Evolutionary conservation across 495 filamentous ascomycete species (phyloP).

Genomic region (Copromyces sp.): DNA sequence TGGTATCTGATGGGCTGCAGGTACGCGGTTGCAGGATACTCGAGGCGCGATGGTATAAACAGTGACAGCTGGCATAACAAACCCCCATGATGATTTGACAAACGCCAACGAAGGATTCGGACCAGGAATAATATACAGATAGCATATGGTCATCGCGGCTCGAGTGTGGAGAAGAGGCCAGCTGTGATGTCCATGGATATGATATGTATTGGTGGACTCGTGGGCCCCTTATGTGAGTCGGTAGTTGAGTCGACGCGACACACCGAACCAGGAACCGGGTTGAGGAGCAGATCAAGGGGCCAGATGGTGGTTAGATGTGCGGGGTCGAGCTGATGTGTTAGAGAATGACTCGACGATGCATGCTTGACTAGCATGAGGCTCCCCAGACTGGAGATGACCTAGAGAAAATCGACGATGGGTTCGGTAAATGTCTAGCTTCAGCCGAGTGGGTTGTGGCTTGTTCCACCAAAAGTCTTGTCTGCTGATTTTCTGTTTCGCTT

Average conservation of each 20-base stretch:
- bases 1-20: background rate
- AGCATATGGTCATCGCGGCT: background rate
- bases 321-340: background rate
- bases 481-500: background rate
- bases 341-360: background rate
- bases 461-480: background rate
- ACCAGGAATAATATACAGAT: background rate
- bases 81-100: background rate
- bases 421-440: background rate
- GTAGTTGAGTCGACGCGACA: background rate
- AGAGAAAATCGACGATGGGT: background rate
- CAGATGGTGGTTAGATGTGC: background rate
- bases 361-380: background rate
- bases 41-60: background rate
- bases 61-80: background rate
- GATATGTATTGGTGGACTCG: background rate
- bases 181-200: background rate
- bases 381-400: background rate
- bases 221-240: background rate
- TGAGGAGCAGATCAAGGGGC: background rate
- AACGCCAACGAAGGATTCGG: background rate
- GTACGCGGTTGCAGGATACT: background rate
- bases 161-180: background rate
- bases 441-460: background rate
- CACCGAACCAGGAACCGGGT: background rate